Conservation (phyloP, 2,329 filamentous ascomycete species). For the Fusarium burgessii region DNA sequence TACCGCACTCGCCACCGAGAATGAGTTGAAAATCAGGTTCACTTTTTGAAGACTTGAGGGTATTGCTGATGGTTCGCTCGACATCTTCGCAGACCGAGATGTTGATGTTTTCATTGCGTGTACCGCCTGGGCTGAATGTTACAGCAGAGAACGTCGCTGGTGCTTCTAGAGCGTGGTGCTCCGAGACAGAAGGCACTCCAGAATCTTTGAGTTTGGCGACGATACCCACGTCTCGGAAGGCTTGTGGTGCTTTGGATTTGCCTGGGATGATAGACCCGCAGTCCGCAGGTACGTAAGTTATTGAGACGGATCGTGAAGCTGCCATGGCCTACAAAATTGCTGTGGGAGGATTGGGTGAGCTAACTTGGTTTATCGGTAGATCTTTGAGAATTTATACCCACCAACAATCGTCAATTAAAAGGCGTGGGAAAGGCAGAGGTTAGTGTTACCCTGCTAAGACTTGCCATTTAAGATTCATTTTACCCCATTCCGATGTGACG, state of each 20-base stretch:
- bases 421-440: not conserved
- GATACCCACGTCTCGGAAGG: constrained; percentile 30
- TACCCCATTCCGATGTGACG: constrained; percentile 5
- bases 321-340: constrained; percentile 7
- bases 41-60: not conserved
- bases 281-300: constrained; percentile 40
- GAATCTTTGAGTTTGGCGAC: not conserved
- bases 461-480: not conserved
- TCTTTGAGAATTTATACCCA: not conserved
- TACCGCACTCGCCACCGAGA: constrained; percentile 38
- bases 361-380: not conserved
- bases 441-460: not conserved
- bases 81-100: constrained; percentile 30
- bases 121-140: constrained; percentile 13
- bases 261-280: constrained; percentile 41
- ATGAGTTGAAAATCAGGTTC: constrained; percentile 27
- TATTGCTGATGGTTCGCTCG: not conserved
- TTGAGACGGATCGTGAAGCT: constrained; percentile 3
- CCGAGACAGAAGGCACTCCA: not conserved
- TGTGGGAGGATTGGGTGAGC: no score
- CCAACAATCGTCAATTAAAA: not conserved
- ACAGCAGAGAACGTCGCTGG: constrained; percentile 17
- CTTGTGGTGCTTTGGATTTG: constrained; percentile 41
- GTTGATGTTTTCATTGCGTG: constrained; percentile 32
- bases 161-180: constrained; percentile 20